phyloP scores from a whole-genome alignment of 1,284 basidiomycete species.

The Naganishia sp. region DNA sequence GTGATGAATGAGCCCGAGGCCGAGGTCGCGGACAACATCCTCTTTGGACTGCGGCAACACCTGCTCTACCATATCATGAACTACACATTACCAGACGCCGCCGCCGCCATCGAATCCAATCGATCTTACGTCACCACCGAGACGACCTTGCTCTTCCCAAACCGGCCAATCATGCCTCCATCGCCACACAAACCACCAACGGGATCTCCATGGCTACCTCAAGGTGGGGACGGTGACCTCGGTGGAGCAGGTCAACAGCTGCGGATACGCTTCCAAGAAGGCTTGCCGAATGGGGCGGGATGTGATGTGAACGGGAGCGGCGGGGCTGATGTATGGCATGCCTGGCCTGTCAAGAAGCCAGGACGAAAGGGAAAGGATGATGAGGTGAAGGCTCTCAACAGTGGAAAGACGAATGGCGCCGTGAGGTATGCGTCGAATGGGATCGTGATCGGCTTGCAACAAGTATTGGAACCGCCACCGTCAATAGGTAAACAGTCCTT shows the following conservation, averaged over 20 bases:
- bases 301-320: constrained; percentile 50
- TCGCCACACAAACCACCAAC: constrained; percentile 65
- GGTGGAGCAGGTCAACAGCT: constrained; percentile 80
- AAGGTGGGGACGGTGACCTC: constrained; percentile 65
- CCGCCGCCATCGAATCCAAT: constrained; percentile 10
- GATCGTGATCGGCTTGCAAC: constrained; percentile 70
- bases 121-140: constrained; percentile 43
- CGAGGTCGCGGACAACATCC: constrained; percentile 69
- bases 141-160: constrained; percentile 72
- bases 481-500: constrained; percentile 63
- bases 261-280: constrained; percentile 60
- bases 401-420: constrained; percentile 44
- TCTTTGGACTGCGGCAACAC: constrained; percentile 80
- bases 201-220: constrained; percentile 78
- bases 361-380: not conserved
- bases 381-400: not conserved
- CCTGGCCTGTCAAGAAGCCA: constrained; percentile 15
- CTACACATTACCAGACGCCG: constrained; percentile 61
- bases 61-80: constrained; percentile 95
- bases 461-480: constrained; percentile 73
- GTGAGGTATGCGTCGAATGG: constrained; percentile 68
- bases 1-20: constrained; percentile 13
- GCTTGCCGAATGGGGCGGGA: constrained; percentile 33
- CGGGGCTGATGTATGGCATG: constrained; percentile 56
- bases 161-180: constrained; percentile 57